Conservation (phyloP, 805 yeast species). For the Lipomyces mesembrius region DNA sequence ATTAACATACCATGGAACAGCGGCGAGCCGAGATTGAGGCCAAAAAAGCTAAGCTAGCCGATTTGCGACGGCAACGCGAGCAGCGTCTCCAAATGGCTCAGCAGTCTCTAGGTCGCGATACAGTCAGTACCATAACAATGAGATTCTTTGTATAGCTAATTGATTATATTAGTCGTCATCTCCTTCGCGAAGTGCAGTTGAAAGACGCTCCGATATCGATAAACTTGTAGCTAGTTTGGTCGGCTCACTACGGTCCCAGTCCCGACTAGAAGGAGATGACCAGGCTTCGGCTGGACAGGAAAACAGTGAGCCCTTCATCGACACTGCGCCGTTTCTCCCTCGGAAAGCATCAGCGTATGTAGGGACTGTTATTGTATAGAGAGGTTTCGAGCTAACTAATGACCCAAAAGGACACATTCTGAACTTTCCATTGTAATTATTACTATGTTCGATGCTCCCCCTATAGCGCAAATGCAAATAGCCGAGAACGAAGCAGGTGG, state of each 20-base stretch:
- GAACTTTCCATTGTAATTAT: conserved; percentile 7
- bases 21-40: conserved; percentile 57
- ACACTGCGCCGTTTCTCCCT: not conserved
- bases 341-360: not conserved
- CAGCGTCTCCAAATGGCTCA: conserved; percentile 34
- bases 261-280: not conserved
- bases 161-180: conserved; percentile 12
- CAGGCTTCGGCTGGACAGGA: not conserved
- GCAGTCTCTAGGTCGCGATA: conserved; percentile 12
- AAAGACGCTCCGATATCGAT: conserved; percentile 37
- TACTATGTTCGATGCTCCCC: conserved; percentile 16
- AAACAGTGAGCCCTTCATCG: not conserved
- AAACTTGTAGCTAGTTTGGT: conserved; percentile 41
- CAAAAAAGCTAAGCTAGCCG: conserved; percentile 56
- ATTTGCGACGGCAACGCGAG: conserved; percentile 56
- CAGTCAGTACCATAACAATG: conserved; percentile 4
- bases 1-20: conserved; percentile 30
- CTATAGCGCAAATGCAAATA: not conserved
- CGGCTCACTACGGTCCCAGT: conserved; percentile 26
- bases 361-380: not conserved
- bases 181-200: conserved; percentile 13
- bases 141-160: not conserved
- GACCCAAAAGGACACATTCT: not conserved
- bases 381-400: not conserved
- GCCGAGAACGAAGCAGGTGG: not conserved